Conservation (phyloP, 2,329 filamentous ascomycete species). For the Ilyonectria destructans region DNA sequence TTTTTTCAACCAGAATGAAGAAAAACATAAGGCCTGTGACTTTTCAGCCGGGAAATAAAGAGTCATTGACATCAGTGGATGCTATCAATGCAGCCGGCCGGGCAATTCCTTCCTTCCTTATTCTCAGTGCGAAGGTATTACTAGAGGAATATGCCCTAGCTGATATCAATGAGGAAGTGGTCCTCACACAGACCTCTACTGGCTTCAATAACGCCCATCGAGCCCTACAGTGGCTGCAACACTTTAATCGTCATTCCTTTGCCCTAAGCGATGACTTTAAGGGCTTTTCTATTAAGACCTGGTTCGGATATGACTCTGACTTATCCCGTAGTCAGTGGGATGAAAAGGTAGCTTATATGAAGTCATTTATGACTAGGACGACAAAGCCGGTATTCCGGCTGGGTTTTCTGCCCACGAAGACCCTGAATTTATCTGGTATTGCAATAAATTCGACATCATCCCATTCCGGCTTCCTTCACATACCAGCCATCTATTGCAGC, state of each 20-base stretch:
- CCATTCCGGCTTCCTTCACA: too few relatives aligned
- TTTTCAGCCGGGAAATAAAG: neutral
- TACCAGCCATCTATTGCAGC: too few relatives aligned
- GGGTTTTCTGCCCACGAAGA: conserved; percentile 14
- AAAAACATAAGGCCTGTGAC: too few relatives aligned
- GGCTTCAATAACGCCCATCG: conserved; percentile 7
- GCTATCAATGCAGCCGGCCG: neutral
- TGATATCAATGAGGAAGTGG: neutral
- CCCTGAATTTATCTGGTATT: neutral
- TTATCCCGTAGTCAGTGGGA: neutral
- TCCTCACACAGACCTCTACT: neutral
- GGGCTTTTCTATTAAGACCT: neutral
- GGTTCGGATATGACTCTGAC: conserved; percentile 3
- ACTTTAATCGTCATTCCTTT: conserved; percentile 18
- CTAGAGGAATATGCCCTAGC: conserved; percentile 22
- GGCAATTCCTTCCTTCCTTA: conserved; percentile 16
- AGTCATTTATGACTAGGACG: neutral
- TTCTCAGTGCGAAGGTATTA: neutral
- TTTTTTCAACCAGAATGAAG: too few relatives aligned
- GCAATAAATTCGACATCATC: too few relatives aligned
- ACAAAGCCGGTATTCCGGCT: conserved; percentile 3
- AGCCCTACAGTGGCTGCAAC: neutral
- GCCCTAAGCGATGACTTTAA: conserved; percentile 1
- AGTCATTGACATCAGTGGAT: conserved; percentile 14
- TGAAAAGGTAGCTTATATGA: neutral